Percentiles rank a stretch among this genome's conserved stretches.
Evolutionary conservation across 192 early-diverging fungal genomes (phyloP).

Genomic region (Helicostylum pulchrum): DNA sequence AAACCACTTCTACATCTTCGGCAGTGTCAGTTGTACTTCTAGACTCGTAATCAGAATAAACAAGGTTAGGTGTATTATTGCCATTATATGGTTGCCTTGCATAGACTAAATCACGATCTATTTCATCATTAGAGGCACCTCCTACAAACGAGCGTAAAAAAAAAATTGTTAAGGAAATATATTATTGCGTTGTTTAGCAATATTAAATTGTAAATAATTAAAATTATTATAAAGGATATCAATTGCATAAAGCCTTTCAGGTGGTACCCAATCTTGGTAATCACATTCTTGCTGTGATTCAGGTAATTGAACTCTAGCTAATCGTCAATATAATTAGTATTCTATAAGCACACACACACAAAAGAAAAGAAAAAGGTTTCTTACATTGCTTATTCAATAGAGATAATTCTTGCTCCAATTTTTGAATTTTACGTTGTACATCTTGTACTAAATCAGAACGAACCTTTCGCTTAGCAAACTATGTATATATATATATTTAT

Average conservation of each 20-base stretch:
- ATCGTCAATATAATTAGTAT: no score
- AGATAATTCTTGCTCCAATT: conserved; percentile 2
- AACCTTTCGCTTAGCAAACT: conserved; percentile 5
- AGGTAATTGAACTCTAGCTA: no score
- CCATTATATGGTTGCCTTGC: conserved; percentile 15
- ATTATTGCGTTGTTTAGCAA: no score
- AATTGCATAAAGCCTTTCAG: conserved; percentile 13
- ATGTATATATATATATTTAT: not conserved
- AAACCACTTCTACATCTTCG: not conserved
- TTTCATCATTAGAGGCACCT: conserved; percentile 16
- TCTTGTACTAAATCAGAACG: conserved; percentile 7
- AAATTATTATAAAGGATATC: conserved; percentile 13
- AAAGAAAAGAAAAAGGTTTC: not conserved
- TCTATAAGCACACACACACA: no score
- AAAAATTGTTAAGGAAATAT: conserved; percentile 5
- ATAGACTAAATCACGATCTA: conserved; percentile 10
- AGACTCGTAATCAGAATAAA: conserved; percentile 15
- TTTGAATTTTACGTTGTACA: not conserved
- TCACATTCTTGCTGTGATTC: not conserved
- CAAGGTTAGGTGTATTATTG: conserved; percentile 5
- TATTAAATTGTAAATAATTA: not conserved
- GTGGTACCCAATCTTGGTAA: conserved; percentile 13
- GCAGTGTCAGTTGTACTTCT: conserved; percentile 13
- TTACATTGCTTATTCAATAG: conserved; percentile 1
- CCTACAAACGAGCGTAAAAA: conserved; percentile 18